Conservation (phyloP, 176 grass and related monocot genomes). For the Musa troglodytarum region DNA sequence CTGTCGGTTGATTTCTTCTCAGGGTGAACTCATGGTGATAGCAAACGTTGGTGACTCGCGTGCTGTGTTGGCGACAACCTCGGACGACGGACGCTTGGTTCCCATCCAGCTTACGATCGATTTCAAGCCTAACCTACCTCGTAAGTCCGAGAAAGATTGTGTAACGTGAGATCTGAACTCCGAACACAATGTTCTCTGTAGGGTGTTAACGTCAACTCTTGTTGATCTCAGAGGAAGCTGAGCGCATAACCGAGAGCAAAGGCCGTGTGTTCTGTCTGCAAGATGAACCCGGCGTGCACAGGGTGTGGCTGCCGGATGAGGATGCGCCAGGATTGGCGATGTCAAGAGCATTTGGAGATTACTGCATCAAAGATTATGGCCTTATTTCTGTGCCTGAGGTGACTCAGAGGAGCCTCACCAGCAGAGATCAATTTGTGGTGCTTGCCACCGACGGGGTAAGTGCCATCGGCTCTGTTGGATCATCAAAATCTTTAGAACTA, state of each 20-base stretch:
- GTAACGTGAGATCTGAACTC: too few relatives aligned
- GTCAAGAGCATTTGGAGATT: constrained; percentile 92
- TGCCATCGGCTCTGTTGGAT: neutral
- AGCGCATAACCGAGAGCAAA: constrained; percentile 68
- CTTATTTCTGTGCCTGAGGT: constrained; percentile 83
- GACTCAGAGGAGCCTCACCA: constrained; percentile 44
- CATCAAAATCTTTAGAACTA: neutral
- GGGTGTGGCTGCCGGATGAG: constrained; percentile 55
- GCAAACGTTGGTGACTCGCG: constrained; percentile 93
- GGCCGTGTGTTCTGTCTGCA: constrained; percentile 49
- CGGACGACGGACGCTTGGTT: constrained; percentile 33
- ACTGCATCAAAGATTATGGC: constrained; percentile 66
- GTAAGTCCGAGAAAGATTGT: constrained; percentile 30
- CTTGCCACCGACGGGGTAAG: constrained; percentile 90
- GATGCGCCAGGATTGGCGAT: constrained; percentile 80
- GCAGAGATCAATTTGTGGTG: constrained; percentile 61
- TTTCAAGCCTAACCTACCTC: constrained; percentile 80
- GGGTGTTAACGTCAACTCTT: neutral
- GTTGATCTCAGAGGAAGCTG: constrained; percentile 52
- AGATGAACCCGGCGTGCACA: constrained; percentile 79
- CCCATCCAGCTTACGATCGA: constrained; percentile 80
- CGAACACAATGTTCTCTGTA: neutral
- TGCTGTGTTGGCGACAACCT: constrained; percentile 52
- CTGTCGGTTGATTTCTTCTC: neutral
- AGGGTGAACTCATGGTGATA: constrained; percentile 60